Evolutionary conservation across 2,329 filamentous ascomycete species (phyloP).

Genomic region (Botryosphaeria agaves): DNA sequence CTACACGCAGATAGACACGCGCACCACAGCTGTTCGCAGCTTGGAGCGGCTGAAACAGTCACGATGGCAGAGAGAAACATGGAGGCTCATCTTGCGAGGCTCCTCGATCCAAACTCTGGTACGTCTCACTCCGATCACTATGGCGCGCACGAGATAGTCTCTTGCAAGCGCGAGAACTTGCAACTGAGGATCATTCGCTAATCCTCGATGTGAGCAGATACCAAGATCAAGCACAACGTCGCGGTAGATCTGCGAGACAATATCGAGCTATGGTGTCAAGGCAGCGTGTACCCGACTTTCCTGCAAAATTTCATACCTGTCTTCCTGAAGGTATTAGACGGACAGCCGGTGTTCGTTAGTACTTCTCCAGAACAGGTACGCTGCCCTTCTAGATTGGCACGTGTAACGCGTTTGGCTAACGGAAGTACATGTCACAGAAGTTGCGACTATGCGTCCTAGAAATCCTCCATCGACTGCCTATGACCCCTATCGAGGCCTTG

Average conservation of each 20-base stretch:
- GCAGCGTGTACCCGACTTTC: constrained; percentile 62
- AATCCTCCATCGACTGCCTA: constrained; percentile 76
- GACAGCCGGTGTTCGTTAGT: constrained; percentile 79
- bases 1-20: too few relatives aligned
- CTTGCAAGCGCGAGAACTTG: too few relatives aligned
- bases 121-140: too few relatives aligned
- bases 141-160: too few relatives aligned
- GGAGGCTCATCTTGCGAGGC: too few relatives aligned
- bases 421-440: constrained; percentile 36
- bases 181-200: too few relatives aligned
- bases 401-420: background rate
- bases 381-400: constrained; percentile 2
- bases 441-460: constrained; percentile 86
- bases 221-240: constrained; percentile 63
- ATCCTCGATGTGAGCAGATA: too few relatives aligned
- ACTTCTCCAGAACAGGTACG: constrained; percentile 75
- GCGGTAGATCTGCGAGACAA: constrained; percentile 79
- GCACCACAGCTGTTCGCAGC: too few relatives aligned
- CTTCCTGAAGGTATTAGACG: constrained; percentile 70
- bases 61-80: too few relatives aligned
- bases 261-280: constrained; percentile 73
- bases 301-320: constrained; percentile 78
- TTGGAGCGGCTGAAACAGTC: too few relatives aligned
- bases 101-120: too few relatives aligned
- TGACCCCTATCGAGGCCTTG: constrained; percentile 58